A percentile compares a stretch with the other conserved stretches of the same genome.
Conservation (phyloP, 139 green algal species). For the Coelastrella sp. region DNA sequence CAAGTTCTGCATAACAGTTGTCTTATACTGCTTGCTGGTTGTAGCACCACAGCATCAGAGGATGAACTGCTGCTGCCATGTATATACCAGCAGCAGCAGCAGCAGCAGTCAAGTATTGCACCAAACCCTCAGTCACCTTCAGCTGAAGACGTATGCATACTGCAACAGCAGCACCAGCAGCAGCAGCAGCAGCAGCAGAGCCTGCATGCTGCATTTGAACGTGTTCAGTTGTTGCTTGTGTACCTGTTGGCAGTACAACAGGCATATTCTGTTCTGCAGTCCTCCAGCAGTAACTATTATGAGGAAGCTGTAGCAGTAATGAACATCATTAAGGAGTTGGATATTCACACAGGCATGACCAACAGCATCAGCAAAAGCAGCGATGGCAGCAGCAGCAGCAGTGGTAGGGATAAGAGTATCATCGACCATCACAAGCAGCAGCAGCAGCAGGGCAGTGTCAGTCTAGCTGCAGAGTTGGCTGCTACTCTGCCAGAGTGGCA, state of each 20-base stretch:
- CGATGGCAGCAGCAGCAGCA: not conserved
- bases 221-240: not conserved
- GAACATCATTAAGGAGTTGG: not conserved
- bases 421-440: not conserved
- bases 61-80: not conserved
- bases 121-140: not conserved
- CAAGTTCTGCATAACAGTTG: not conserved
- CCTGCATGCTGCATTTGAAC: not conserved
- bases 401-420: not conserved
- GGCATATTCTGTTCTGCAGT: not conserved
- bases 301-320: not conserved
- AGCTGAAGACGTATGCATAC: not conserved
- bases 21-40: not conserved
- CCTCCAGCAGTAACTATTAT: not conserved
- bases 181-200: conserved; percentile 13
- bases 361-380: not conserved
- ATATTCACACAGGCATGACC: not conserved
- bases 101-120: not conserved
- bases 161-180: not conserved
- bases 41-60: not conserved
- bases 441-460: not conserved
- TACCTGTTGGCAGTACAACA: not conserved
- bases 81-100: not conserved
- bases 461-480: not conserved
- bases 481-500: not conserved